A percentile compares a stretch with the other conserved stretches of the same genome.
Conservation (phyloP, 2,329 filamentous ascomycete genomes). For the Orbilia blumenaviensis region DNA sequence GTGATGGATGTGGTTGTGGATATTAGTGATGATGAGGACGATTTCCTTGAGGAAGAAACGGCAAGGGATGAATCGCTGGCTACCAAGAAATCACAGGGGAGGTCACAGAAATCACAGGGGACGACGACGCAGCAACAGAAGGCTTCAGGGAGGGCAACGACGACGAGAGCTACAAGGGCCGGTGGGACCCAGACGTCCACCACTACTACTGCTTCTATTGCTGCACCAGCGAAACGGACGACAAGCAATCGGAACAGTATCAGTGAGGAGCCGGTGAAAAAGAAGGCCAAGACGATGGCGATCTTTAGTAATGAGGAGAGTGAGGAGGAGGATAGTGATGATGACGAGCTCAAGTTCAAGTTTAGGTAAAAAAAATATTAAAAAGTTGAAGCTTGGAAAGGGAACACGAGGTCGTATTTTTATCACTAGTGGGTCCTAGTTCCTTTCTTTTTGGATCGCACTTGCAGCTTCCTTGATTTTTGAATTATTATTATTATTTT, state of each 20-base stretch:
- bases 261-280: slow-evolving; percentile 47
- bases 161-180: slow-evolving; percentile 11
- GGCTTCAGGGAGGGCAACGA: slow-evolving; percentile 21
- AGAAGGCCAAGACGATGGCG: slow-evolving; percentile 56
- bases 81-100: slow-evolving; percentile 8
- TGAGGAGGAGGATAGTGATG: slow-evolving; percentile 56
- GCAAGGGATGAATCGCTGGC: slow-evolving; percentile 32
- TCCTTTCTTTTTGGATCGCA: neutral
- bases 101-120: slow-evolving; percentile 27
- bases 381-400: slow-evolving; percentile 1
- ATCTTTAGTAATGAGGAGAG: slow-evolving; percentile 54
- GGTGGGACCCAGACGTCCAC: slow-evolving; percentile 30
- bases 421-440: neutral
- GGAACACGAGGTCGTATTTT: neutral
- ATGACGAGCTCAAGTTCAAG: slow-evolving; percentile 58
- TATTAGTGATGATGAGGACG: slow-evolving; percentile 39
- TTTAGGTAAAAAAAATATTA: too few relatives aligned
- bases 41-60: slow-evolving; percentile 39
- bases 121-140: slow-evolving; percentile 16
- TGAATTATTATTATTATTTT: neutral
- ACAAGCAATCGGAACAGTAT: slow-evolving; percentile 43
- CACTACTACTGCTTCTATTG: too few relatives aligned
- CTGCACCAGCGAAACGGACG: slow-evolving; percentile 27
- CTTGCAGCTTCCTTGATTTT: neutral
- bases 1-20: slow-evolving; percentile 2